phyloP scores from a whole-genome alignment of 768 basidiomycete species.

The Steccherinum ochraceum region DNA sequence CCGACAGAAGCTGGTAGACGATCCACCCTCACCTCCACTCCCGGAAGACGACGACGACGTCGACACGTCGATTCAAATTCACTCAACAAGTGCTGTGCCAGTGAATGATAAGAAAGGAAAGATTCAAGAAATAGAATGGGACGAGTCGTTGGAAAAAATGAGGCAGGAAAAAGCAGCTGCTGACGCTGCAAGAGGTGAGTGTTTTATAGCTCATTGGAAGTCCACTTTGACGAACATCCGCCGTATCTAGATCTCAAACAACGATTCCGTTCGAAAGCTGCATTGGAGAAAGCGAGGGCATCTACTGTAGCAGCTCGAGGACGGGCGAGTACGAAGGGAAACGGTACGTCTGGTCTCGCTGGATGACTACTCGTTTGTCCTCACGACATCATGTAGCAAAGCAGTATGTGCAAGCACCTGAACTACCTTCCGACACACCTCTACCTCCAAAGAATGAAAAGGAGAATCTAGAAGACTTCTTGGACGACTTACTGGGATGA shows the following conservation, averaged over 20 bases:
- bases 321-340: constrained; percentile 1
- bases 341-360: constrained; percentile 4
- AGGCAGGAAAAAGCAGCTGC: constrained; percentile 65
- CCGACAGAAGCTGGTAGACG: constrained; percentile 42
- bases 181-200: constrained; percentile 68
- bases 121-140: constrained; percentile 61
- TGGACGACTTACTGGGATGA: constrained; percentile 58
- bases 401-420: constrained; percentile 41
- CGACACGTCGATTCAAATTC: constrained; percentile 50
- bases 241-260: constrained; percentile 24
- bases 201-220: neutral
- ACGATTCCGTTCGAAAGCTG: constrained; percentile 22
- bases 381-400: constrained; percentile 21
- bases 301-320: neutral
- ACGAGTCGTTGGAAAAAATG: constrained; percentile 56
- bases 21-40: constrained; percentile 7
- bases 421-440: constrained; percentile 36
- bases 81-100: constrained; percentile 28
- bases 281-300: neutral
- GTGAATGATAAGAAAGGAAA: constrained; percentile 52
- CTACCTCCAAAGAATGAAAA: constrained; percentile 36
- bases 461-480: constrained; percentile 62
- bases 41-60: constrained; percentile 48
- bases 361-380: neutral
- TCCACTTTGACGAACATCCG: neutral